A percentile compares a stretch with the other conserved stretches of the same genome.
These are phyloP conservation scores for Paramyrothecium sp. DNA, from an alignment of 2,329 filamentous ascomycete genomes.

Conservation along the genomic window DNA sequence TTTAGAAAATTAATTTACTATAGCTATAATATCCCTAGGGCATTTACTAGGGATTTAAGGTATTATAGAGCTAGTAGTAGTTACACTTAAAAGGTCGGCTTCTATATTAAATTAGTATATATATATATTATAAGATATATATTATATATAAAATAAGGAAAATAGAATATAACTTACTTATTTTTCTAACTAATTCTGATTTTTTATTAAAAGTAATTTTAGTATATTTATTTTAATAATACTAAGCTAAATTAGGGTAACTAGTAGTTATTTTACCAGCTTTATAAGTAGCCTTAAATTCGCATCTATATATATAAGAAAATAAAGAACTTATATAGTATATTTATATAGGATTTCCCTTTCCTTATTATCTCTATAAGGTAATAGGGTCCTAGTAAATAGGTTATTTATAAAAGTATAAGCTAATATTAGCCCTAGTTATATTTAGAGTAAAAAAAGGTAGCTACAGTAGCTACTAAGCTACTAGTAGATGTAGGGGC, in stretches of 20 bases:
- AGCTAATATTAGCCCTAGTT: too few species aligned
- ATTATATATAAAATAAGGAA: slow-evolving; percentile 4
- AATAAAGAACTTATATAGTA: too few species aligned
- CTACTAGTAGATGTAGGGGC: not conserved
- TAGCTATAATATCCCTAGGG: too few species aligned
- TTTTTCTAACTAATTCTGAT: not conserved
- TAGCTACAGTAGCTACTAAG: not conserved
- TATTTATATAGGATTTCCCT: too few species aligned
- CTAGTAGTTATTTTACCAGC: not conserved
- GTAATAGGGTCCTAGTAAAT: not conserved
- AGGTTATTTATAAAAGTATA: not conserved
- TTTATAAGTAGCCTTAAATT: too few species aligned
- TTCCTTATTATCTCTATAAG: too few species aligned
- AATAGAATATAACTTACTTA: too few species aligned
- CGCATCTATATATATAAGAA: too few species aligned
- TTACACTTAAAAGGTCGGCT: too few species aligned
- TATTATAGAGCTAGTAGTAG: too few species aligned
- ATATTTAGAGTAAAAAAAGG: not conserved
- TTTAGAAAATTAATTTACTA: too few species aligned
- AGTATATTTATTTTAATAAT: not conserved
- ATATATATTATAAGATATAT: slow-evolving; percentile 1
- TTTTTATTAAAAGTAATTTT: slow-evolving; percentile 2
- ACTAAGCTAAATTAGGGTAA: not conserved
- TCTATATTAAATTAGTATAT: slow-evolving; percentile 1
- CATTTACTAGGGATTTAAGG: too few species aligned